Evolutionary conservation across 805 yeast species (phyloP), one percentile per base, ranked within the genome.

Genomic region (Tanozyma kutaoensis): DNA sequence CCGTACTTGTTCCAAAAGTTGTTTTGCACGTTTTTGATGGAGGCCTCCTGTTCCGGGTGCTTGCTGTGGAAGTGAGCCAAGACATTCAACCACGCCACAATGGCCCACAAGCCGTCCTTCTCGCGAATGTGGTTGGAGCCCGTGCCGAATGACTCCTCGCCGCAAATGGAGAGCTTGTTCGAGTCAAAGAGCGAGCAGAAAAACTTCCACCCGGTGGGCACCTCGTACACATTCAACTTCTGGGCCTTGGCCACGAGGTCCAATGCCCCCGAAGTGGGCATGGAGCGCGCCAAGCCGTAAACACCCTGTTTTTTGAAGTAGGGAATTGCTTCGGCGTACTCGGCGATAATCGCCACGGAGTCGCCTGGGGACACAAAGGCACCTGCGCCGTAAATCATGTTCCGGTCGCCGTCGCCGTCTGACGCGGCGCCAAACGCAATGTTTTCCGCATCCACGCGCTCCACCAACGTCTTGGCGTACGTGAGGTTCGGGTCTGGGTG

Each of bases 361-460:
- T 88, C 98, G 49, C 98, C 97, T 7, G 98, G 98, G 2, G 96
- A 85, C 10, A 88, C 97, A 53, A 88, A 88, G 2, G 96, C 70
- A 25, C 78, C 78, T 22, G 82, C 84, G 33, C 98, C 98, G 52
- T 91, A 91, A 45, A 88, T 88, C 98, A 88, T 88, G 53, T 88
- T 88, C 59, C 98, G 74, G 50, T 88, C 98, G 52, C 98, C 98
- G 44, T 88, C 98, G 53, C 98, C 98, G 49, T 84, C 98, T n/a
- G 94, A 79, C 7, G 97, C 97, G 21, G 97, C 97, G 37, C 98
- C 98, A 50, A 88, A 88, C 6, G 88, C 80, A 38, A 86, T 80
- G 32, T 72, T 58, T 32, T 79, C 79, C 13, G 53, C 47, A 46
- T 91, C 96, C n/a, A 88, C 98, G 37, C 68, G 67, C 19, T 71